phyloP scores from a whole-genome alignment of 1,139 yeast species.

The Candida sojae region DNA sequence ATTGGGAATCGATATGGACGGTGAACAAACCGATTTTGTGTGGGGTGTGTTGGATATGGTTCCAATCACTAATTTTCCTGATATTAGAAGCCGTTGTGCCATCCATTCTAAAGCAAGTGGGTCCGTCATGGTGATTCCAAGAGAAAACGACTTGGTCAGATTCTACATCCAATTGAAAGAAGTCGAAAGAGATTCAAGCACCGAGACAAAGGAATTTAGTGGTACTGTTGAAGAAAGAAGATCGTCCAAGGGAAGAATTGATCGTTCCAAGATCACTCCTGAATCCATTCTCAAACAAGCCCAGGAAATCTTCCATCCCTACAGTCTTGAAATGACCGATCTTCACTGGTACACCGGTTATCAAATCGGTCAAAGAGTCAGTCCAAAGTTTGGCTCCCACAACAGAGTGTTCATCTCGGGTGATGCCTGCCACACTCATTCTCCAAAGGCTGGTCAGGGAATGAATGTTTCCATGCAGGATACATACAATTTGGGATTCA shows the following conservation, averaged over 20 bases:
- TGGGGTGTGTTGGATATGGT: conserved; percentile 41
- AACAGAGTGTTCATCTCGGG: conserved; percentile 33
- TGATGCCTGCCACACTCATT: conserved; percentile 40
- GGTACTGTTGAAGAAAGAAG: conserved; percentile 12
- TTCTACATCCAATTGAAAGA: conserved; percentile 26
- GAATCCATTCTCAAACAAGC: conserved; percentile 28
- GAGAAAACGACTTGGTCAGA: conserved; percentile 32
- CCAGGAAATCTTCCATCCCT: conserved; percentile 28
- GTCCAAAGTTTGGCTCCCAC: conserved; percentile 20
- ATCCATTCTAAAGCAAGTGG: conserved; percentile 32
- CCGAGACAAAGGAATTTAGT: conserved; percentile 6
- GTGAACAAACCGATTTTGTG: conserved; percentile 33
- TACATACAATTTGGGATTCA: conserved; percentile 37
- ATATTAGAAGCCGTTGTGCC: conserved; percentile 33
- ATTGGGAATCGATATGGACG: conserved; percentile 23
- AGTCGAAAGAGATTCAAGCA: conserved; percentile 21
- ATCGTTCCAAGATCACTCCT: conserved; percentile 26
- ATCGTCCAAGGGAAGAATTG: conserved; percentile 21
- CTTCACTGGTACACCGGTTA: conserved; percentile 34
- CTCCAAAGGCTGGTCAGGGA: conserved; percentile 42
- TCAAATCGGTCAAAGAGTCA: conserved; percentile 36
- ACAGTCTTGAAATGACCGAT: conserved; percentile 26
- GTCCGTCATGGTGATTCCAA: conserved; percentile 33
- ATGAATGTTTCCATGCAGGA: conserved; percentile 31
- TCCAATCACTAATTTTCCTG: conserved; percentile 36